Percentiles rank a stretch among this genome's conserved stretches.
Conservation (phyloP, 73 alveolate species). For the Paramecium tetraurelia region DNA sequence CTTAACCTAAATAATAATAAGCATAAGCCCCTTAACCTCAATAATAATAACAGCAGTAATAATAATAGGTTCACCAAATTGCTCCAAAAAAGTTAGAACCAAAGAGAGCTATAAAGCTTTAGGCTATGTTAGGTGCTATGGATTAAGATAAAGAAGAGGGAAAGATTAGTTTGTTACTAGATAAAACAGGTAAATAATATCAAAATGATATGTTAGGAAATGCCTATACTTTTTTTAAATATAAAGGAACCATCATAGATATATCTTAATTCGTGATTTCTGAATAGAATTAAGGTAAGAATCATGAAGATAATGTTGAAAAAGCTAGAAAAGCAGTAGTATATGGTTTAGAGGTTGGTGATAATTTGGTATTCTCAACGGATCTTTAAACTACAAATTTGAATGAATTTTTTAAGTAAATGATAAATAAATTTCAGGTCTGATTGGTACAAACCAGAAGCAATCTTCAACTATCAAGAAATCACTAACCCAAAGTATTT, state of each 20-base stretch:
- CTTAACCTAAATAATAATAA: background rate
- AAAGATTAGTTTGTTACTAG: background rate
- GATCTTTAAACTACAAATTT: background rate
- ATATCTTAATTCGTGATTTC: background rate
- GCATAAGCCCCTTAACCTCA: background rate
- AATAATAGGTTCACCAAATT: background rate
- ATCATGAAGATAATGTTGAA: constrained; percentile 25
- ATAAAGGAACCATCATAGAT: constrained; percentile 1
- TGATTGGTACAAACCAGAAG: background rate
- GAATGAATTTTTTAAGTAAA: constrained; percentile 11
- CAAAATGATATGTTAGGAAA: background rate
- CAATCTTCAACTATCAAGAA: background rate
- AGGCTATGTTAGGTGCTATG: background rate
- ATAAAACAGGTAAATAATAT: background rate
- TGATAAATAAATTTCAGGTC: background rate
- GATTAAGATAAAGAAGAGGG: background rate
- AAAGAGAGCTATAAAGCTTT: background rate
- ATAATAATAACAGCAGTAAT: background rate
- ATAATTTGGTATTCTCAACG: background rate
- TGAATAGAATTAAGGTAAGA: background rate
- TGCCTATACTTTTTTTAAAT: constrained; percentile 35
- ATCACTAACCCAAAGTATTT: background rate
- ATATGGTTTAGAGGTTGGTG: constrained; percentile 2
- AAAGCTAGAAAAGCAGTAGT: background rate
- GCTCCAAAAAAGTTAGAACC: background rate